These are phyloP conservation scores for Boletus insuetus DNA, from an alignment of 768 basidiomycete genomes.

Conservation along the genomic window DNA sequence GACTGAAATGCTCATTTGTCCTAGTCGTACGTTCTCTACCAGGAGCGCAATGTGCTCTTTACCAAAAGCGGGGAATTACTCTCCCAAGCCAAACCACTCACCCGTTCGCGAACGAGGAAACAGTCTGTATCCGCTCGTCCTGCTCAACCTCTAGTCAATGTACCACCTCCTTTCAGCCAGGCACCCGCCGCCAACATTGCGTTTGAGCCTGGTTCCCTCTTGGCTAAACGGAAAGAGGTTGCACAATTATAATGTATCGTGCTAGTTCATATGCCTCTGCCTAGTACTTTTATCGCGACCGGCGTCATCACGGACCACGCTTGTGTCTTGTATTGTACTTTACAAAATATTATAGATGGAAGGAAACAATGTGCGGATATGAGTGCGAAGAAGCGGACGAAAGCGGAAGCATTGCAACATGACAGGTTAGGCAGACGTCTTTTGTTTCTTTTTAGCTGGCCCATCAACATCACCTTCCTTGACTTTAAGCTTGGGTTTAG, in stretches of 20 bases:
- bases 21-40: constrained; percentile 80
- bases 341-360: constrained; percentile 19
- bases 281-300: neutral
- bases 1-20: constrained; percentile 9
- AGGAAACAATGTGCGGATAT: neutral
- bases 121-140: constrained; percentile 34
- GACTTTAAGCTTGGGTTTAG: constrained; percentile 39
- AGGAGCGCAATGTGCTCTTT: constrained; percentile 67
- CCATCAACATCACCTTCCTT: constrained; percentile 42
- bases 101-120: constrained; percentile 38
- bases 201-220: constrained; percentile 76
- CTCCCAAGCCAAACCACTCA: constrained; percentile 32
- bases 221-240: constrained; percentile 51
- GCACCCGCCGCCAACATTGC: constrained; percentile 37
- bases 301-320: constrained; percentile 4
- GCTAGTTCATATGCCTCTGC: neutral
- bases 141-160: constrained; percentile 48
- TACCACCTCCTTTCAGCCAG: constrained; percentile 40
- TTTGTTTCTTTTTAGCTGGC: constrained; percentile 75
- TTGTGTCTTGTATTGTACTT: constrained; percentile 20
- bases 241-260: neutral
- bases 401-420: neutral
- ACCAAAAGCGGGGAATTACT: constrained; percentile 23
- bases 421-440: constrained; percentile 42
- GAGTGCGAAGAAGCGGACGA: neutral